Evolutionary conservation across 495 filamentous ascomycete species (phyloP).

Genomic region (Clohesyomyces aquaticus): DNA sequence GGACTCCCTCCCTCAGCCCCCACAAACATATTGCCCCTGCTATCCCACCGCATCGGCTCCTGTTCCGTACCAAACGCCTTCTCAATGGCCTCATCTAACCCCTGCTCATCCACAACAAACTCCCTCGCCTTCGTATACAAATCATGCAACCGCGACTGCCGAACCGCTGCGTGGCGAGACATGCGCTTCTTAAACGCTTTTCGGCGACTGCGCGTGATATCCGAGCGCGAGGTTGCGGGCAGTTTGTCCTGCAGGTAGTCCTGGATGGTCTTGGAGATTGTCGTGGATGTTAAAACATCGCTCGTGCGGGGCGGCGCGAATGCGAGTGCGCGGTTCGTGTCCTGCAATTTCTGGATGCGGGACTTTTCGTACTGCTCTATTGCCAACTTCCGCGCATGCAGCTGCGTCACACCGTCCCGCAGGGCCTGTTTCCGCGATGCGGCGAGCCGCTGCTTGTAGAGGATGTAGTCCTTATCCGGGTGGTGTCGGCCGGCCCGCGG

Average conservation of each 20-base stretch:
- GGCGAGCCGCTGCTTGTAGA: constrained; percentile 68
- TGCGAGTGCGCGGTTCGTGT: constrained; percentile 53
- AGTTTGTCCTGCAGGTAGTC: constrained; percentile 43
- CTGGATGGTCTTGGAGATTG: constrained; percentile 39
- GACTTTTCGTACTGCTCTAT: constrained; percentile 49
- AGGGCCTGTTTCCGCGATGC: constrained; percentile 64
- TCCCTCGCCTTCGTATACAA: constrained; percentile 67
- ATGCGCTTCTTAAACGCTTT: constrained; percentile 48
- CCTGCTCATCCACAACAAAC: constrained; percentile 66
- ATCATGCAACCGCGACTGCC: constrained; percentile 57
- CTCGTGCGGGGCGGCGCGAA: constrained; percentile 60
- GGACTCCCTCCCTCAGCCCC: constrained; percentile 53
- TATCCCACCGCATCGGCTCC: constrained; percentile 49
- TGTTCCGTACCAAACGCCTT: constrained; percentile 59
- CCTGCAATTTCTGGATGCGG: constrained; percentile 46
- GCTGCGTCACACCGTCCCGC: constrained; percentile 62
- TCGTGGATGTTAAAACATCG: constrained; percentile 63
- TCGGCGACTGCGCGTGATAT: constrained; percentile 52
- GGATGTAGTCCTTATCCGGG: constrained; percentile 53
- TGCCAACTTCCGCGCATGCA: constrained; percentile 59
- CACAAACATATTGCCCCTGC: background rate
- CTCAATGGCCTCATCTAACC: constrained; percentile 65
- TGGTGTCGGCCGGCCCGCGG: constrained; percentile 1
- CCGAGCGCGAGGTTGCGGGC: constrained; percentile 55
- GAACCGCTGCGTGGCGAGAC: constrained; percentile 41